Conservation (phyloP, 768 basidiomycete genomes). For the Russula sp. region DNA sequence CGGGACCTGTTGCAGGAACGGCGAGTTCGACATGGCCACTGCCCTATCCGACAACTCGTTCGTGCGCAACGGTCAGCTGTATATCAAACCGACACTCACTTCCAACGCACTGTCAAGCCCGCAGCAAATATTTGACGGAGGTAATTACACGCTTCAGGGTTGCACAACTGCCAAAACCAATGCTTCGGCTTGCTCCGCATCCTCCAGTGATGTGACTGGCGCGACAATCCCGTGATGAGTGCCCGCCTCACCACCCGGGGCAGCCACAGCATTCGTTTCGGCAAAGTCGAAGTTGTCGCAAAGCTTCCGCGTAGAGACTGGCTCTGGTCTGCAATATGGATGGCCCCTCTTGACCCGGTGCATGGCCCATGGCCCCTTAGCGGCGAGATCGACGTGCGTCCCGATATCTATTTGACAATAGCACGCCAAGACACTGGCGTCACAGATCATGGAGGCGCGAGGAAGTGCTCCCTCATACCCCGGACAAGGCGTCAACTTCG, state of each 20-base stretch:
- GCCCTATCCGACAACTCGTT: constrained; percentile 35
- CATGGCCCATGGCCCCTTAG: constrained; percentile 50
- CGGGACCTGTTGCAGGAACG: constrained; percentile 31
- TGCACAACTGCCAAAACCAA: too few species aligned
- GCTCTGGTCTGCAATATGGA: constrained; percentile 42
- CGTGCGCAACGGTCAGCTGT: constrained; percentile 45
- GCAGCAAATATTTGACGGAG: constrained; percentile 37
- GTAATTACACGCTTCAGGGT: too few species aligned
- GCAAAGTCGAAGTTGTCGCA: constrained; percentile 51
- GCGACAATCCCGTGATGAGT: too few species aligned
- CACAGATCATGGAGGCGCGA: constrained; percentile 46
- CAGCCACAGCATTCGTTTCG: constrained; percentile 45
- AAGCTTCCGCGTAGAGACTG: constrained; percentile 42
- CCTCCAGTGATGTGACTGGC: too few species aligned
- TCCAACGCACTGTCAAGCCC: constrained; percentile 39
- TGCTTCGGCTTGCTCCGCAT: too few species aligned
- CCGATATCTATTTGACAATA: neutral
- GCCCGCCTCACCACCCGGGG: constrained; percentile 51
- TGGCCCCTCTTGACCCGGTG: constrained; percentile 40
- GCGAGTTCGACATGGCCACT: constrained; percentile 55
- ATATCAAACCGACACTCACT: constrained; percentile 56
- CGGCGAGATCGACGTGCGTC: constrained; percentile 54
- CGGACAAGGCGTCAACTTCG: constrained; percentile 41
- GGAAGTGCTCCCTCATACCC: constrained; percentile 42
- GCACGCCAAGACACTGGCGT: neutral